Evolutionary conservation across 1,284 basidiomycete genomes (phyloP).

Genomic region (Tetrapyrgos nigripes): DNA sequence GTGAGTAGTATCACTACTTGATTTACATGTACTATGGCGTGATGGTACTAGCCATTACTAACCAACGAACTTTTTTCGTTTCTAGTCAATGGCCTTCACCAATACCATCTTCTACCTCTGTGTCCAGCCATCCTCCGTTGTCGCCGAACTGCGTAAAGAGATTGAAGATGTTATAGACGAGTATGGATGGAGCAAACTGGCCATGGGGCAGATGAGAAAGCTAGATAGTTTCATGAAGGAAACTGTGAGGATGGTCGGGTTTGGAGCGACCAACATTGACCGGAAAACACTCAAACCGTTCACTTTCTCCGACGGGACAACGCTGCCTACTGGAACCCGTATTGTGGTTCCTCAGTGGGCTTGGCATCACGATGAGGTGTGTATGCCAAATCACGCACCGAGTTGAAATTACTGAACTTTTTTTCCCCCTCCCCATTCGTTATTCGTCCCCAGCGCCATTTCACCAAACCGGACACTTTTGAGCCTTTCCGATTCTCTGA

Average conservation of each 20-base stretch:
- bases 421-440: slow-evolving; percentile 1
- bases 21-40: no score
- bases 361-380: slow-evolving; percentile 24
- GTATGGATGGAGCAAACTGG: slow-evolving; percentile 44
- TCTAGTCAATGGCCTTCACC: no score
- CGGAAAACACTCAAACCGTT: slow-evolving; percentile 25
- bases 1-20: no score
- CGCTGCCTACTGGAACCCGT: slow-evolving; percentile 26
- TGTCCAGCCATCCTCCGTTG: no score
- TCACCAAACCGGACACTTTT: slow-evolving; percentile 22
- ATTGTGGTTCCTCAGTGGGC: slow-evolving; percentile 19
- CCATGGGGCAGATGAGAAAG: slow-evolving; percentile 41
- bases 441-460: slow-evolving; percentile 7
- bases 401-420: background rate
- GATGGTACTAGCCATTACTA: no score
- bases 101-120: no score
- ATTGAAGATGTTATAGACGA: slow-evolving; percentile 32
- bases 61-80: no score
- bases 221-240: slow-evolving; percentile 49
- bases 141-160: slow-evolving; percentile 42
- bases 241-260: slow-evolving; percentile 34
- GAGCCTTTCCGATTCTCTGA: slow-evolving; percentile 25
- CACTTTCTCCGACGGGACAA: slow-evolving; percentile 29
- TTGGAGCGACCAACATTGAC: slow-evolving; percentile 21
- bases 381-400: background rate